A percentile compares a stretch with the other conserved stretches of the same genome.
Evolutionary conservation across 768 basidiomycete species (phyloP).

Genomic region (Collybiopsis luxurians): DNA sequence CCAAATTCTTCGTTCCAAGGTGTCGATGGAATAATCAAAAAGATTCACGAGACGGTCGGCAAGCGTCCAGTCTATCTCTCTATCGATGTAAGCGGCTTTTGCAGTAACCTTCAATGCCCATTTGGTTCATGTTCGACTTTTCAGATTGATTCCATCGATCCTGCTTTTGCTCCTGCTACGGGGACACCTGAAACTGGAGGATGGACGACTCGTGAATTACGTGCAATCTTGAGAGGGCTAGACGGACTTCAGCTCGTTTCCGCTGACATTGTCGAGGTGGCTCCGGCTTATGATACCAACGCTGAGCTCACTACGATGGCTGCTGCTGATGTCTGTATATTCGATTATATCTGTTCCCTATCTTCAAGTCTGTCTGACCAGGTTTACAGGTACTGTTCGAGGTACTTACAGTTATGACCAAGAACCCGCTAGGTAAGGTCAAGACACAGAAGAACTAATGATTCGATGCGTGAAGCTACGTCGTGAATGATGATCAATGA

Average conservation of each 20-base stretch:
- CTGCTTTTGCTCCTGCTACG: slow-evolving; percentile 79
- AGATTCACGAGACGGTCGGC: slow-evolving; percentile 78
- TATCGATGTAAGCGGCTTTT: slow-evolving; percentile 55
- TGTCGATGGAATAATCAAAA: slow-evolving; percentile 72
- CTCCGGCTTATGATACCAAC: slow-evolving; percentile 75
- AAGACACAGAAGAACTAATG: background rate
- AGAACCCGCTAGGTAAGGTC: slow-evolving; percentile 71
- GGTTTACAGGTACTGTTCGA: slow-evolving; percentile 61
- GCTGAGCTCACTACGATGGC: slow-evolving; percentile 64
- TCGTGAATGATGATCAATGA: too few species aligned
- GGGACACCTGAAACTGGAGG: slow-evolving; percentile 85
- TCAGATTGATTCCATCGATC: slow-evolving; percentile 79
- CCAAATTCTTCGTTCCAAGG: slow-evolving; percentile 33
- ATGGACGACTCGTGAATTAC: slow-evolving; percentile 82
- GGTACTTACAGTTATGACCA: slow-evolving; percentile 76
- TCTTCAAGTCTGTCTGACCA: background rate
- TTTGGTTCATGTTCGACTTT: background rate
- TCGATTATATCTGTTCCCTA: background rate
- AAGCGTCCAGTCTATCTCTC: slow-evolving; percentile 74
- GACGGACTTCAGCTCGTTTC: slow-evolving; percentile 76
- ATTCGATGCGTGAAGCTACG: background rate
- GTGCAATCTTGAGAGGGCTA: slow-evolving; percentile 72
- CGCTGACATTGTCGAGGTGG: slow-evolving; percentile 83
- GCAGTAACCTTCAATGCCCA: background rate
- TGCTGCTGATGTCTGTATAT: slow-evolving; percentile 44